phyloP scores from a whole-genome alignment of 2,329 filamentous ascomycete species.

The Coniochaeta sp. region DNA sequence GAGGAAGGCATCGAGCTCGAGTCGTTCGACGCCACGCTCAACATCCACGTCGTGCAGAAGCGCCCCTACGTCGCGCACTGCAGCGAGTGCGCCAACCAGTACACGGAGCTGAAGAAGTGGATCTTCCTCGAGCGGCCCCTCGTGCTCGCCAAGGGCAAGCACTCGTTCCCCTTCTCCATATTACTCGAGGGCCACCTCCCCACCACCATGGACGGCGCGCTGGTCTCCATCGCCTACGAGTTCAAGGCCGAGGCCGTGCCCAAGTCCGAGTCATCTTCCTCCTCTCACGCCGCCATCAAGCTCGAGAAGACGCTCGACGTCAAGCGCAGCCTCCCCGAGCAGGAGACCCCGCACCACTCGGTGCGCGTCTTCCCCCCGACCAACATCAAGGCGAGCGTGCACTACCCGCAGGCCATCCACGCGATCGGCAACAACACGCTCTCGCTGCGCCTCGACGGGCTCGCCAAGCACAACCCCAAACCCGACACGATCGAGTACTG shows the following conservation, averaged over 20 bases:
- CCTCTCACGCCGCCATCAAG: conserved; percentile 36
- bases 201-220: conserved; percentile 66
- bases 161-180: conserved; percentile 84
- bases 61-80: conserved; percentile 77
- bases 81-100: conserved; percentile 63
- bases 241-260: conserved; percentile 62
- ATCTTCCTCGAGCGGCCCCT: conserved; percentile 58
- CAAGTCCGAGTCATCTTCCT: conserved; percentile 33
- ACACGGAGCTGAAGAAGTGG: conserved; percentile 72
- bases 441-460: conserved; percentile 76
- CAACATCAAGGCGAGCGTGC: conserved; percentile 79
- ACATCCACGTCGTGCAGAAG: conserved; percentile 67
- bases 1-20: conserved; percentile 62
- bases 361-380: conserved; percentile 95
- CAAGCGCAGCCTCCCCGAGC: conserved; percentile 66
- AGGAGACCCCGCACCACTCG: conserved; percentile 77
- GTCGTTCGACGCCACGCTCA: conserved; percentile 65
- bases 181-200: conserved; percentile 82
- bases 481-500: conserved; percentile 70
- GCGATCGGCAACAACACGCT: conserved; percentile 78
- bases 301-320: conserved; percentile 64
- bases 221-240: conserved; percentile 71
- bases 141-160: conserved; percentile 46
- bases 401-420: conserved; percentile 76
- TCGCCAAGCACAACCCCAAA: conserved; percentile 62